Conservation (phyloP, 768 basidiomycete species). For the Lactarius deliciosus region DNA sequence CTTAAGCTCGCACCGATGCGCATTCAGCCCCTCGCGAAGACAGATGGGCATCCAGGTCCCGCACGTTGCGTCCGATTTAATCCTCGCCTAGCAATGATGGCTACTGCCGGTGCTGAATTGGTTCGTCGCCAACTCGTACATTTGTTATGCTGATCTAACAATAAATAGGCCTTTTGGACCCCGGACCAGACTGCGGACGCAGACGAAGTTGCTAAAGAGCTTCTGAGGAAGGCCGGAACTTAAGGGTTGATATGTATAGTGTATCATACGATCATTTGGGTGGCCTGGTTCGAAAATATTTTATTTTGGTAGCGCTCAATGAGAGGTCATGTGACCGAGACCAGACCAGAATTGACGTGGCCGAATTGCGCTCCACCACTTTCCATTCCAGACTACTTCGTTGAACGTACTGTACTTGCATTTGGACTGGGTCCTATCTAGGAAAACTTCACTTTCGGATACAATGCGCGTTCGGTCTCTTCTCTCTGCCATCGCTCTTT, state of each 20-base stretch:
- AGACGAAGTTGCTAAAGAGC: slow-evolving; percentile 69
- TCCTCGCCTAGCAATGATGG: slow-evolving; percentile 86
- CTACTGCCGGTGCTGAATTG: slow-evolving; percentile 78
- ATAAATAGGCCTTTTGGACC: slow-evolving; percentile 57
- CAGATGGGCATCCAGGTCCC: slow-evolving; percentile 84
- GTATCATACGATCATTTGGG: slow-evolving; percentile 10
- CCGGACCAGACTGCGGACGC: slow-evolving; percentile 66
- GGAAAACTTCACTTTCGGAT: neutral
- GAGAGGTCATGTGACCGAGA: slow-evolving; percentile 20
- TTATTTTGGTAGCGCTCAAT: neutral
- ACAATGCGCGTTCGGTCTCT: slow-evolving; percentile 29
- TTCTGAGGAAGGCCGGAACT: slow-evolving; percentile 53
- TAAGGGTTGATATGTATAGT: slow-evolving; percentile 1
- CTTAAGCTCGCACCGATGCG: slow-evolving; percentile 51
- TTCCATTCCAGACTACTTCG: neutral
- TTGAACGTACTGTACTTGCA: neutral
- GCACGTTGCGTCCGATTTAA: slow-evolving; percentile 88
- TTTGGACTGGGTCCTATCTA: slow-evolving; percentile 9
- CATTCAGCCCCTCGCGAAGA: slow-evolving; percentile 48
- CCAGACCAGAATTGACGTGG: slow-evolving; percentile 11
- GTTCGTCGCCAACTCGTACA: slow-evolving; percentile 44
- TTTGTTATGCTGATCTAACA: slow-evolving; percentile 2
- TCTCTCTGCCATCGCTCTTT: slow-evolving; percentile 23
- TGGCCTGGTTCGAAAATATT: neutral
- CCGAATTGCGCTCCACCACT: neutral